phyloP scores from a whole-genome alignment of 2,329 filamentous ascomycete species.

The Spiromastix sp. region DNA sequence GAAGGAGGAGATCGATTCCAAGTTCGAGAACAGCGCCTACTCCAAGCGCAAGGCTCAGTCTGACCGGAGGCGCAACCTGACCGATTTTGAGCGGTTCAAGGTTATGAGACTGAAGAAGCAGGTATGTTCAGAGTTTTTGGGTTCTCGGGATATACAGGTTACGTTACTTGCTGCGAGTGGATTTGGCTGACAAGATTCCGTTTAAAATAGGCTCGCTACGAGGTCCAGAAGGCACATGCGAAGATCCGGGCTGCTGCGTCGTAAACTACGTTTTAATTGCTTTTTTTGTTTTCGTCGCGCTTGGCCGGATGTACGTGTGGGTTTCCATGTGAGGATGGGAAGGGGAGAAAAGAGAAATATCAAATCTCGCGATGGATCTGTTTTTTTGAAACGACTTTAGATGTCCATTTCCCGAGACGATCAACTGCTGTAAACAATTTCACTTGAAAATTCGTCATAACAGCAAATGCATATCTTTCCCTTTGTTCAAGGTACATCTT shows the following conservation, averaged over 20 bases:
- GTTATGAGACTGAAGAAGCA: conserved; percentile 99
- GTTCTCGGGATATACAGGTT: background rate
- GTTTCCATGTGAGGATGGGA: conserved; percentile 32
- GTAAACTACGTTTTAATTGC: conserved; percentile 29
- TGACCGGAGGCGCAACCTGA: conserved; percentile 79
- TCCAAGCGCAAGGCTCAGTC: conserved; percentile 85
- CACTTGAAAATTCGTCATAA: conserved; percentile 10
- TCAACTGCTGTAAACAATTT: conserved; percentile 14
- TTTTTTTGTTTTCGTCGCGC: conserved; percentile 30
- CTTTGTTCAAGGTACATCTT: background rate
- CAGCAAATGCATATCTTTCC: conserved; percentile 5
- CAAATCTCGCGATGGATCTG: conserved; percentile 8
- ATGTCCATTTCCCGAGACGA: conserved; percentile 6
- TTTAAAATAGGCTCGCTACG: conserved; percentile 61
- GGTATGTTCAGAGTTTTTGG: conserved; percentile 42
- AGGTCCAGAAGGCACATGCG: conserved; percentile 91
- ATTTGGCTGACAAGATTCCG: conserved; percentile 7
- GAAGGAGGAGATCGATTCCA: conserved; percentile 79
- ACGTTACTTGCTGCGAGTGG: background rate
- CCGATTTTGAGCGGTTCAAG: conserved; percentile 99
- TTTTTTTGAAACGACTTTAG: conserved; percentile 5
- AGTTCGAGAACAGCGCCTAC: conserved; percentile 86
- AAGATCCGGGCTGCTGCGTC: conserved; percentile 81
- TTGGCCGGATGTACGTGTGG: background rate
- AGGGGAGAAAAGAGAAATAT: conserved; percentile 16